Conservation (phyloP, 2,329 filamentous ascomycete genomes). For the Magnaporthiopsis rhizophila region DNA sequence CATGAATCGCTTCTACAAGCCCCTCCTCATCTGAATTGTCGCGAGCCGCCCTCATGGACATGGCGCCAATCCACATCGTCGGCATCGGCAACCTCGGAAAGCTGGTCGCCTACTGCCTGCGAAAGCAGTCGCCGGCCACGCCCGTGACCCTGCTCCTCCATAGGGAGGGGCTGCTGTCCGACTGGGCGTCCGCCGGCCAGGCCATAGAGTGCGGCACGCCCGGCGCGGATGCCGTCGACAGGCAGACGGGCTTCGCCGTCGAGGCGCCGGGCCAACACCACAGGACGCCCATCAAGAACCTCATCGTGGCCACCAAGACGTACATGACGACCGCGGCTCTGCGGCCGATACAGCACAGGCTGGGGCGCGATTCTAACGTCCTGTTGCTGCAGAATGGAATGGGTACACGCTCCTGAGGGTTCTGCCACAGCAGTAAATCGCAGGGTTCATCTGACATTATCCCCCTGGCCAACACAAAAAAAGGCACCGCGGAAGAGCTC, state of each 20-base stretch:
- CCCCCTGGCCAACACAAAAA: neutral
- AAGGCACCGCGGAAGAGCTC: conserved; percentile 1
- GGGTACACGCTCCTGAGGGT: conserved; percentile 41
- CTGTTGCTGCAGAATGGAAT: conserved; percentile 84
- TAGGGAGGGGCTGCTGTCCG: conserved; percentile 37
- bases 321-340: conserved; percentile 55
- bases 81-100: conserved; percentile 76
- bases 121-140: conserved; percentile 49
- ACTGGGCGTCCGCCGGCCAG: conserved; percentile 36
- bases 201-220: neutral
- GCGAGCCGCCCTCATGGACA: neutral
- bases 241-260: neutral
- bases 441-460: neutral
- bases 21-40: too few relatives aligned
- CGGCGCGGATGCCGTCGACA: neutral
- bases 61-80: conserved; percentile 56
- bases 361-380: conserved; percentile 60
- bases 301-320: conserved; percentile 75
- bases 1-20: too few relatives aligned
- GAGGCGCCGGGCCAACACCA: neutral
- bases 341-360: conserved; percentile 51
- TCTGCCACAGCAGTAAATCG: too few relatives aligned
- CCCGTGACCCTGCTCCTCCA: conserved; percentile 78
- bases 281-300: conserved; percentile 47
- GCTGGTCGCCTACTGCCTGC: conserved; percentile 67